These are phyloP conservation scores for Botrytis sinoallii DNA, from an alignment of 2,329 filamentous ascomycete genomes.

Conservation along the genomic window DNA sequence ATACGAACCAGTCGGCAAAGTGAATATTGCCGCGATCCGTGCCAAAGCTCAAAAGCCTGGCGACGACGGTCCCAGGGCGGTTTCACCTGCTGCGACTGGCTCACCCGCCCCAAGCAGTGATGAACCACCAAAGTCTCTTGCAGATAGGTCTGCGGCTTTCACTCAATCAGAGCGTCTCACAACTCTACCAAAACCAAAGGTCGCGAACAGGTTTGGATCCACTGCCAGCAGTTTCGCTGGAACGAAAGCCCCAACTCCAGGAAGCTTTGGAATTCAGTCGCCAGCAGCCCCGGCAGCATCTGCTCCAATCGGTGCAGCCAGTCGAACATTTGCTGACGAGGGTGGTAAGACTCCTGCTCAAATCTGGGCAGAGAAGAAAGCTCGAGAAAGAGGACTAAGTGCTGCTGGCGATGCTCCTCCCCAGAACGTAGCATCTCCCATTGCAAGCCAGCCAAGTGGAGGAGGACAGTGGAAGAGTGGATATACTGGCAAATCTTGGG, in stretches of 20 bases:
- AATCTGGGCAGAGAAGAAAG: conserved; percentile 97
- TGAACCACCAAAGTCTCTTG: conserved; percentile 57
- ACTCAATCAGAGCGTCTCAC: conserved; percentile 75
- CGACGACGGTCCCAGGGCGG: conserved; percentile 38
- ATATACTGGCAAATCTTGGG: conserved; percentile 88
- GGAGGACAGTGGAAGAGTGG: conserved; percentile 82
- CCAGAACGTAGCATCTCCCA: conserved; percentile 49
- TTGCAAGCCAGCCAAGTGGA: conserved; percentile 69
- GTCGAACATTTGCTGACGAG: conserved; percentile 89
- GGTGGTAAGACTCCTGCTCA: conserved; percentile 96
- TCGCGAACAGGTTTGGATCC: conserved; percentile 82
- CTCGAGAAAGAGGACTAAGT: conserved; percentile 64
- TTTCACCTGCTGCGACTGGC: conserved; percentile 46
- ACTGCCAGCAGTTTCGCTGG: conserved; percentile 71
- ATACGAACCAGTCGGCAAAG: conserved; percentile 93
- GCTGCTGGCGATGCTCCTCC: conserved; percentile 46
- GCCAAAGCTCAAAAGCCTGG: conserved; percentile 70
- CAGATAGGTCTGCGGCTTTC: conserved; percentile 77
- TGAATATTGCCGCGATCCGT: conserved; percentile 92
- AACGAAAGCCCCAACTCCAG: conserved; percentile 83
- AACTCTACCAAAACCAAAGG: conserved; percentile 88
- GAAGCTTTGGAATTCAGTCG: conserved; percentile 62
- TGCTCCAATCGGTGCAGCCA: conserved; percentile 71
- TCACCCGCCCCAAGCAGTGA: conserved; percentile 39
- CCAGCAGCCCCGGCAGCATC: conserved; percentile 52